Evolutionary conservation across 2,329 filamentous ascomycete genomes (phyloP), one percentile per base, ranked within the genome.

Genomic region (Penicillium corylophilum): DNA sequence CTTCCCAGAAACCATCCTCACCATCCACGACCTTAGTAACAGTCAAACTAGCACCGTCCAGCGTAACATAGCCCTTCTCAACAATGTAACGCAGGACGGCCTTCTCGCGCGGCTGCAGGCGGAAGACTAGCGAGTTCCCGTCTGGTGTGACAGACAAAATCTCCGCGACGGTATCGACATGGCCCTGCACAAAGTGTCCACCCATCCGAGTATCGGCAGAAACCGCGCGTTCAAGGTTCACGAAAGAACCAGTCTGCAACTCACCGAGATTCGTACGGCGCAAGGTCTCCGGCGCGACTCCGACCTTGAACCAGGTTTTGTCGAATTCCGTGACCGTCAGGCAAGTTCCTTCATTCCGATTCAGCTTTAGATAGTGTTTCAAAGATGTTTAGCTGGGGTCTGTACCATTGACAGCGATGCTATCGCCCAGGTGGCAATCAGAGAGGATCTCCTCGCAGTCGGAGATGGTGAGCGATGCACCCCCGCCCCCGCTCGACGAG

Each of bases 131-230:
- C 6, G 94, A 90, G 74, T 97, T 96, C 51, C 93, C 91, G 72
- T 99, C 94, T 3, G 86, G 85, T 16, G 82, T 85, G 31, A 88
- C 82, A 39, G 82, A 82, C 35, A 86, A 68, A 54, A 99, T 88
- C 39, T 81, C 82, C 0, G 93, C 94, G 35, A 87, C 85, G 10
- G 90, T 93, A 73, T 99, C 95, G 54, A 99, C 93, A 72, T 99
- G 94, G 36, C 94, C 94, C 75, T 99, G 95, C 28, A 97, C 93
- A 66, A 97, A 96, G 76, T 99, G 94, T 0, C 94, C 94, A 42
- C 95, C 94, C 90, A 99, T 97, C 49, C 94, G 89, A 41, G 93
- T 96, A 64, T 88, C 84, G 4, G 91, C 90, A 16, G 88, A 87
- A 48, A 99, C 92, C 3, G 94, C 93, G 15, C 94, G 86, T 79